Evolutionary conservation across 768 basidiomycete species (phyloP).

Genomic region (Termitomyces sp.): DNA sequence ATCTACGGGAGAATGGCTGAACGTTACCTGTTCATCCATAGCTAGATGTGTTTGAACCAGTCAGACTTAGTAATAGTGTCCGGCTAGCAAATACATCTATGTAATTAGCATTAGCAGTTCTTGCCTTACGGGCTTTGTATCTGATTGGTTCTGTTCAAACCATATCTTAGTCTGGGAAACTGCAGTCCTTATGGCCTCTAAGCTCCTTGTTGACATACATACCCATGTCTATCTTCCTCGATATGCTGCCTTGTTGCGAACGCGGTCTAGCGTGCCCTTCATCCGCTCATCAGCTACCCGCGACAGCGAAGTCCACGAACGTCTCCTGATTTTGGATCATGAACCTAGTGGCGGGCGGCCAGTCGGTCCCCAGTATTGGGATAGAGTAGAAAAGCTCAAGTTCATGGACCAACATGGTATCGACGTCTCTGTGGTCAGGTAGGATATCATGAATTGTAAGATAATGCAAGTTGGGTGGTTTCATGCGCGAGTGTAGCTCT

Average conservation of each 20-base stretch:
- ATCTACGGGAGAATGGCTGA: neutral
- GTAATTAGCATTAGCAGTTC: no score
- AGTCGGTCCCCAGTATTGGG: slow-evolving; percentile 83
- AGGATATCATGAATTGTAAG: neutral
- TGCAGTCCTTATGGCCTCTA: slow-evolving; percentile 18
- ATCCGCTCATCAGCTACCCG: slow-evolving; percentile 46
- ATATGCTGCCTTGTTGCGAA: slow-evolving; percentile 65
- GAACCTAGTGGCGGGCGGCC: slow-evolving; percentile 79
- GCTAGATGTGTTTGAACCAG: slow-evolving; percentile 13
- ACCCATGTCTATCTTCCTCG: slow-evolving; percentile 82
- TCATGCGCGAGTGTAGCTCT: slow-evolving; percentile 37
- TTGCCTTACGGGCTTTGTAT: slow-evolving; percentile 8
- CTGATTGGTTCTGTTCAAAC: slow-evolving; percentile 10
- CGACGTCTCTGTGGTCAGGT: slow-evolving; percentile 77
- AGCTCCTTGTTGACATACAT: slow-evolving; percentile 71
- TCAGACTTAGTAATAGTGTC: neutral
- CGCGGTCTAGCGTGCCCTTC: slow-evolving; percentile 57
- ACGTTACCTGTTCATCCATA: slow-evolving; percentile 22
- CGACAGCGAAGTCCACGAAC: slow-evolving; percentile 51
- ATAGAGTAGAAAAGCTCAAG: slow-evolving; percentile 62
- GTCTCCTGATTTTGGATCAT: slow-evolving; percentile 72
- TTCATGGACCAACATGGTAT: slow-evolving; percentile 87
- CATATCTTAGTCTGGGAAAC: neutral
- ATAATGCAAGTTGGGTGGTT: neutral
- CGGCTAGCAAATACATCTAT: neutral